These are phyloP conservation scores for Chenopodium album DNA, from an alignment of 148 eudicot genomes.

Conservation along the genomic window DNA sequence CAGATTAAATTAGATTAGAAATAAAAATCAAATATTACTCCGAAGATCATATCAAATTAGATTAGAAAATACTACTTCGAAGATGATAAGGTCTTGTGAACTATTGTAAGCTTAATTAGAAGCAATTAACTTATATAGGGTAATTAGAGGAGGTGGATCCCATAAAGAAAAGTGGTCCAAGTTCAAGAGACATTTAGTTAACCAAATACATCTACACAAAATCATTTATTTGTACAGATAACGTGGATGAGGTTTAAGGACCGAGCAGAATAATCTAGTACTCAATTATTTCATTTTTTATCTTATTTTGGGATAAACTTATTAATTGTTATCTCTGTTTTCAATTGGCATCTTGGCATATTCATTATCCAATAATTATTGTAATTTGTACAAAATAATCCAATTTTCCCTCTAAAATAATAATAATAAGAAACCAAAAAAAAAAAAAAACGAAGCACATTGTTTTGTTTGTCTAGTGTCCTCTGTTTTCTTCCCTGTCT, in stretches of 20 bases:
- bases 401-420: neutral
- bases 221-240: conserved; percentile 1
- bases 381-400: neutral
- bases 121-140: no score
- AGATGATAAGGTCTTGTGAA: no score
- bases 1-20: no score
- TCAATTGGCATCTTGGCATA: neutral
- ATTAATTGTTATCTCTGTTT: neutral
- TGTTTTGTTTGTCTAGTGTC: neutral
- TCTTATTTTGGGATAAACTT: neutral
- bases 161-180: neutral
- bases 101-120: no score
- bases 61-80: no score
- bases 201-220: neutral
- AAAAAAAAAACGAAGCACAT: neutral
- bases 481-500: neutral
- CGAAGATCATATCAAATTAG: no score
- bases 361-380: neutral
- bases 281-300: neutral
- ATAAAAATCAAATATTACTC: no score
- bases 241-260: neutral
- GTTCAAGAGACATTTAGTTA: neutral
- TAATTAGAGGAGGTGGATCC: neutral
- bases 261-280: neutral
- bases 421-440: neutral